A percentile compares a stretch with the other conserved stretches of the same genome.
Conservation (phyloP, 805 yeast species). For the Metschnikowia gelsemii region DNA sequence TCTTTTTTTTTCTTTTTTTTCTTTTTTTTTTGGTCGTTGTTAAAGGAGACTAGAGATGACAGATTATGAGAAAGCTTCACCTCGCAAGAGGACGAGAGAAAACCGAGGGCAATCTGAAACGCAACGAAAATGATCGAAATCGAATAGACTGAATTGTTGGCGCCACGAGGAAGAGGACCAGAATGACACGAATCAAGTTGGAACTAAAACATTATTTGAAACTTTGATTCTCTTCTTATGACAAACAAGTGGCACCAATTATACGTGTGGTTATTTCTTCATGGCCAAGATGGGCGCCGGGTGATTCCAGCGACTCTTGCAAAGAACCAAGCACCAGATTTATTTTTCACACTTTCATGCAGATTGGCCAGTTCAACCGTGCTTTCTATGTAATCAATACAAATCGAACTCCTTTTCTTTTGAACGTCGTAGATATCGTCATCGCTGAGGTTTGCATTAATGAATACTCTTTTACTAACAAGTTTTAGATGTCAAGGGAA, state of each 20-base stretch:
- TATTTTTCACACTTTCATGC: slow-evolving; percentile 13
- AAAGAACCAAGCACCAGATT: slow-evolving; percentile 7
- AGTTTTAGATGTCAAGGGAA: slow-evolving; percentile 89
- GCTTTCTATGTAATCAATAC: slow-evolving; percentile 24
- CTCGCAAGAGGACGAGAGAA: slow-evolving; percentile 15
- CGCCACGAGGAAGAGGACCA: slow-evolving; percentile 14
- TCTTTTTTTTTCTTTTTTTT: slow-evolving; percentile 3
- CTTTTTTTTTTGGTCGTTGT: slow-evolving; percentile 8
- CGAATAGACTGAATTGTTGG: slow-evolving; percentile 12
- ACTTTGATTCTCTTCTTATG: slow-evolving; percentile 11
- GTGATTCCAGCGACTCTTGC: slow-evolving; percentile 10
- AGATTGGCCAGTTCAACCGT: slow-evolving; percentile 16
- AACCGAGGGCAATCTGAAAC: slow-evolving; percentile 14
- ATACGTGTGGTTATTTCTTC: background rate
- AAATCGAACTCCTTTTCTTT: slow-evolving; percentile 24
- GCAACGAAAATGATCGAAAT: slow-evolving; percentile 13
- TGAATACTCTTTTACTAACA: slow-evolving; percentile 29
- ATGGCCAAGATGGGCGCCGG: no score
- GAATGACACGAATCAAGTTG: background rate
- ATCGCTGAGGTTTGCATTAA: slow-evolving; percentile 10
- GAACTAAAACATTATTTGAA: no score
- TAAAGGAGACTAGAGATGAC: slow-evolving; percentile 19
- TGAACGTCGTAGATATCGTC: slow-evolving; percentile 14
- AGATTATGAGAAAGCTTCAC: slow-evolving; percentile 18
- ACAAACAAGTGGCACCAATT: slow-evolving; percentile 10